Evolutionary conservation across 441 rosid genomes (phyloP).

Genomic region (Rhodomyrtus psidioides): DNA sequence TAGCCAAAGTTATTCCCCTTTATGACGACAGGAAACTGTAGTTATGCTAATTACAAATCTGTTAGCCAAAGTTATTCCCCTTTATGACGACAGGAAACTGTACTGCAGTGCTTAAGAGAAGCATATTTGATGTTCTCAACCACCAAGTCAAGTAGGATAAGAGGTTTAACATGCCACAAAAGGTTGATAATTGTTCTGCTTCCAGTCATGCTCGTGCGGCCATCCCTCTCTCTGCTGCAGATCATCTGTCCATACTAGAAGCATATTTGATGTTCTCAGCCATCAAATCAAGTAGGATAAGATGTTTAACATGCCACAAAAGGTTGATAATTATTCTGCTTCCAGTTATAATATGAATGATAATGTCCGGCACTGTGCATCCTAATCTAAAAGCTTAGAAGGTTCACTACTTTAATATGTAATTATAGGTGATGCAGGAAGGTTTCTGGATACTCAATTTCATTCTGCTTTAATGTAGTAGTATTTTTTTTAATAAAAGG

Average conservation of each 20-base stretch:
- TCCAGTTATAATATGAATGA: background rate
- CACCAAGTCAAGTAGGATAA: background rate
- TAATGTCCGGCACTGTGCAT: background rate
- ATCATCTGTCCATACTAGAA: background rate
- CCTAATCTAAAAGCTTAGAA: background rate
- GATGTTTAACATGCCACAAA: background rate
- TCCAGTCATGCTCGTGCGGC: background rate
- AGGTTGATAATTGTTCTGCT: background rate
- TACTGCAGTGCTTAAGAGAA: background rate
- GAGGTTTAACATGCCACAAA: background rate
- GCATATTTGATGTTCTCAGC: background rate
- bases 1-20: background rate
- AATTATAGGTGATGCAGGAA: background rate
- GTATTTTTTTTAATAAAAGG: background rate
- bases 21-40: background rate
- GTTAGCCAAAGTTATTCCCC: background rate
- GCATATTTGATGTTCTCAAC: background rate
- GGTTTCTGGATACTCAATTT: background rate
- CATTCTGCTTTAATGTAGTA: background rate
- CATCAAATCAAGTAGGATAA: background rate
- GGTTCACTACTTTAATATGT: background rate
- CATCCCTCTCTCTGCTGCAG: too few relatives aligned
- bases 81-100: background rate
- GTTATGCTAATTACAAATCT: background rate
- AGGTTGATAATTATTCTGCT: background rate